These are phyloP conservation scores for Fusarium sp. DNA, from an alignment of 2,329 filamentous ascomycete species.

Conservation along the genomic window DNA sequence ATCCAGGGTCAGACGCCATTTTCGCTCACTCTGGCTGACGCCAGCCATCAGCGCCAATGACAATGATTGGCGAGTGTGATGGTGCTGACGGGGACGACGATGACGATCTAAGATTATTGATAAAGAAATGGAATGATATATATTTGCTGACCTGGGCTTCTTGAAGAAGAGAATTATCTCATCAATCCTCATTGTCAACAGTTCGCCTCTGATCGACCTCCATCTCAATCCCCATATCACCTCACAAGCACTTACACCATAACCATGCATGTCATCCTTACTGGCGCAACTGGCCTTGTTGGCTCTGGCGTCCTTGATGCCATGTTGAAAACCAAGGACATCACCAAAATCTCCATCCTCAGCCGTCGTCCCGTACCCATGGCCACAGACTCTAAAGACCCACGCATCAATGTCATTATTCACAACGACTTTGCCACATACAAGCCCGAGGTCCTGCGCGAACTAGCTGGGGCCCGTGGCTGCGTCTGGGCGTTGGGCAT, in stretches of 20 bases:
- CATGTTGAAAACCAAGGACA: constrained; percentile 65
- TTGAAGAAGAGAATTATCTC: not conserved
- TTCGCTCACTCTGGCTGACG: constrained; percentile 16
- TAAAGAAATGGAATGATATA: not conserved
- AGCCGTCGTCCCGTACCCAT: constrained; percentile 73
- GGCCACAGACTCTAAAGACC: constrained; percentile 67
- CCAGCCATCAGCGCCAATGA: not conserved
- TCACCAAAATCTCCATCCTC: constrained; percentile 76
- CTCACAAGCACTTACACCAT: not conserved
- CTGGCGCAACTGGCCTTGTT: constrained; percentile 75
- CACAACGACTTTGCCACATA: constrained; percentile 76
- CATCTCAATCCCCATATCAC: not conserved
- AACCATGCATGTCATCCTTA: constrained; percentile 73
- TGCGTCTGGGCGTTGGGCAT: constrained; percentile 82
- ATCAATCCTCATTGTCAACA: not conserved
- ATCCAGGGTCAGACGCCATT: not conserved
- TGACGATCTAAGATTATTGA: not conserved
- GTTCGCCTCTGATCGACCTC: not conserved
- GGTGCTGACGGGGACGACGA: not conserved
- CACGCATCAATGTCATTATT: constrained; percentile 73
- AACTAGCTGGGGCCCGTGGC: constrained; percentile 73
- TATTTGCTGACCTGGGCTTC: not conserved
- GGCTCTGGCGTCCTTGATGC: constrained; percentile 71
- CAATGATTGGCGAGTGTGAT: not conserved
- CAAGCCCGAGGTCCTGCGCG: constrained; percentile 64